Evolutionary conservation across 2,329 filamentous ascomycete species (phyloP).

Genomic region (Microsporum ferrugineum): DNA sequence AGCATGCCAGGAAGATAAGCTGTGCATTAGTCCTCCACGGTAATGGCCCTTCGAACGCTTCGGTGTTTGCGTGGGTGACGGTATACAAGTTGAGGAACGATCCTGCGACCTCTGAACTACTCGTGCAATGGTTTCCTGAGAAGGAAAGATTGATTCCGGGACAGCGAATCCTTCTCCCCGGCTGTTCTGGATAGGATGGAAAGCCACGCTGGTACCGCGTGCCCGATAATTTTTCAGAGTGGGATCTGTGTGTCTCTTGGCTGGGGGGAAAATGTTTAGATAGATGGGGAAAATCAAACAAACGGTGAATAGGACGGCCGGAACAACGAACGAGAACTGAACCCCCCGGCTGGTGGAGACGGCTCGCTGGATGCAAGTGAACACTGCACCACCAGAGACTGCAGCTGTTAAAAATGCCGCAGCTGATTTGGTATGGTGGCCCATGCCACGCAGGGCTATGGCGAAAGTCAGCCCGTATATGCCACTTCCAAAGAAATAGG

Average conservation of each 20-base stretch:
- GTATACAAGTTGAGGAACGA: neutral
- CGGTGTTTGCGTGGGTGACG: neutral
- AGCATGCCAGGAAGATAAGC: neutral
- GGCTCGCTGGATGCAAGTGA: conserved; percentile 45
- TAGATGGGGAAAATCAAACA: conserved; percentile 45
- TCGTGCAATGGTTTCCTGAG: neutral
- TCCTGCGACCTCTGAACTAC: neutral
- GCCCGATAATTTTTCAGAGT: neutral
- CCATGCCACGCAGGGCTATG: conserved; percentile 47
- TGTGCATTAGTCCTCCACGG: neutral
- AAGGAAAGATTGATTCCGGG: conserved; percentile 1
- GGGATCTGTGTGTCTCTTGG: conserved; percentile 42
- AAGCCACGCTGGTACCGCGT: neutral
- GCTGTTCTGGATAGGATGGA: neutral
- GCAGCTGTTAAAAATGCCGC: conserved; percentile 43
- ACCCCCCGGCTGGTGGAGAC: conserved; percentile 31
- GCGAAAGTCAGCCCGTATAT: conserved; percentile 50
- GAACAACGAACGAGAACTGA: conserved; percentile 43
- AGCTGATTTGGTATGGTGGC: conserved; percentile 47
- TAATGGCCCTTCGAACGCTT: neutral
- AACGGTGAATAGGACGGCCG: conserved; percentile 41
- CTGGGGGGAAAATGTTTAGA: conserved; percentile 39
- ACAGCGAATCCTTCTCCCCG: neutral
- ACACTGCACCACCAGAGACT: conserved; percentile 43
- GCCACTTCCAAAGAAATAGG: conserved; percentile 51